These are phyloP conservation scores for Porcisia hertigi DNA, from an alignment of 208 protist genomes.

Conservation along the genomic window DNA sequence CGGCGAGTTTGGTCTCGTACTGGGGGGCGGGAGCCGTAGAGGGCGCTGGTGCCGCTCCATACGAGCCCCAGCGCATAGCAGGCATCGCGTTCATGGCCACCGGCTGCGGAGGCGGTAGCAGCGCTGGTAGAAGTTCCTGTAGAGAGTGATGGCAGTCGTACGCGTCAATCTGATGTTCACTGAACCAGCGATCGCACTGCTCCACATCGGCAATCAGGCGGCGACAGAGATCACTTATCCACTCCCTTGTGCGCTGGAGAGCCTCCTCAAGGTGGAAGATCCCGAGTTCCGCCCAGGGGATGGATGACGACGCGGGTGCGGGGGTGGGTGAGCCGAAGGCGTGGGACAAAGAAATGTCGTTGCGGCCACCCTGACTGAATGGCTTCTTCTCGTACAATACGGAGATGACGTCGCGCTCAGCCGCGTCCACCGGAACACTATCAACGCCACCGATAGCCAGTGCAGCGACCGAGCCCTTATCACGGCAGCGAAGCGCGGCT, in stretches of 20 bases:
- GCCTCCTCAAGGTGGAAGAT: slow-evolving; percentile 53
- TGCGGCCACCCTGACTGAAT: slow-evolving; percentile 3
- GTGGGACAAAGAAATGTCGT: not conserved
- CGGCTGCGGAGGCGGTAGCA: slow-evolving; percentile 9
- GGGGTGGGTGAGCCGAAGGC: not conserved
- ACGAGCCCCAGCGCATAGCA: slow-evolving; percentile 13
- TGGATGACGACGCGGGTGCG: slow-evolving; percentile 14
- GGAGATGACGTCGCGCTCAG: slow-evolving; percentile 11
- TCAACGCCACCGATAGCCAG: not conserved
- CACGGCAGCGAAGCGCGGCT: slow-evolving; percentile 4
- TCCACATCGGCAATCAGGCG: slow-evolving; percentile 58
- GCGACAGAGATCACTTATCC: slow-evolving; percentile 58
- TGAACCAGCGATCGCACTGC: slow-evolving; percentile 66
- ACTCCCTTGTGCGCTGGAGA: slow-evolving; percentile 53
- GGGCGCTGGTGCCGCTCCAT: not conserved
- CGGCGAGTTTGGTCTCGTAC: slow-evolving; percentile 35
- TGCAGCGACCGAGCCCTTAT: not conserved
- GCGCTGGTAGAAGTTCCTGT: slow-evolving; percentile 44
- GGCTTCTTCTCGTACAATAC: slow-evolving; percentile 8
- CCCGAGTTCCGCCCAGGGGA: slow-evolving; percentile 53
- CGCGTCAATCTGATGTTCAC: slow-evolving; percentile 40
- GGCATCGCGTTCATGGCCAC: slow-evolving; percentile 1
- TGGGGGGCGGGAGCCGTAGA: slow-evolving; percentile 4
- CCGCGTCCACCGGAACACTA: not conserved
- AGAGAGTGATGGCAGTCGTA: slow-evolving; percentile 74